These are phyloP conservation scores for Suhomyces coccinellae DNA, from an alignment of 1,139 yeast genomes.

Conservation along the genomic window DNA sequence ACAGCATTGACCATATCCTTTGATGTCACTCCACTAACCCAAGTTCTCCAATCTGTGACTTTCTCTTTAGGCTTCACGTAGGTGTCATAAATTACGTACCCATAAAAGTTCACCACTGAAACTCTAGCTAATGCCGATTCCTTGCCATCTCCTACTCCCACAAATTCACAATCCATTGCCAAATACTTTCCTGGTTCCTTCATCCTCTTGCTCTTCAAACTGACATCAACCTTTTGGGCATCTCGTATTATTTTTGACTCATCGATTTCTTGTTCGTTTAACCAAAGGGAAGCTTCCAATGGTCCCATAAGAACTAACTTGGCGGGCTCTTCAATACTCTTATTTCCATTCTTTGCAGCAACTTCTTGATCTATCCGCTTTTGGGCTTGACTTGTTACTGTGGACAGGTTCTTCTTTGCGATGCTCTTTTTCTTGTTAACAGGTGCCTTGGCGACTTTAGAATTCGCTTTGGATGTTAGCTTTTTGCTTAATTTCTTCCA, in stretches of 20 bases:
- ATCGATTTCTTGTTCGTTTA: constrained; percentile 26
- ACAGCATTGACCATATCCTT: constrained; percentile 67
- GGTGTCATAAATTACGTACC: constrained; percentile 66
- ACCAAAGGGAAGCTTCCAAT: constrained; percentile 34
- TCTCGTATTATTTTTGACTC: constrained; percentile 16
- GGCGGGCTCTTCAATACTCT: background rate
- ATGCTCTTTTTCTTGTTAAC: background rate
- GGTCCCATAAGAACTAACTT: constrained; percentile 13
- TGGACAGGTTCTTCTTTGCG: background rate
- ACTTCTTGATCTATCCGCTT: background rate
- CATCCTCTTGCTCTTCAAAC: constrained; percentile 16
- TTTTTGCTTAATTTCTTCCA: constrained; percentile 36
- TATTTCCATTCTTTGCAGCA: background rate
- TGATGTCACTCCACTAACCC: constrained; percentile 89
- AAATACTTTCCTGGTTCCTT: constrained; percentile 64
- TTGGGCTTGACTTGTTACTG: background rate
- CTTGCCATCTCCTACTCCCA: constrained; percentile 79
- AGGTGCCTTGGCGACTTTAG: background rate
- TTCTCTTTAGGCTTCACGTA: constrained; percentile 73
- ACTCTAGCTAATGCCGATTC: constrained; percentile 81
- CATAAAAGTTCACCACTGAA: constrained; percentile 81
- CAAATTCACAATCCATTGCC: constrained; percentile 93
- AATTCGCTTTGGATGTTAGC: constrained; percentile 12
- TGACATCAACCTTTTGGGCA: background rate
- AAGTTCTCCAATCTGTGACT: constrained; percentile 90